Evolutionary conservation across 257 asterid genomes (phyloP).

Genomic region (Asclepias syriaca): DNA sequence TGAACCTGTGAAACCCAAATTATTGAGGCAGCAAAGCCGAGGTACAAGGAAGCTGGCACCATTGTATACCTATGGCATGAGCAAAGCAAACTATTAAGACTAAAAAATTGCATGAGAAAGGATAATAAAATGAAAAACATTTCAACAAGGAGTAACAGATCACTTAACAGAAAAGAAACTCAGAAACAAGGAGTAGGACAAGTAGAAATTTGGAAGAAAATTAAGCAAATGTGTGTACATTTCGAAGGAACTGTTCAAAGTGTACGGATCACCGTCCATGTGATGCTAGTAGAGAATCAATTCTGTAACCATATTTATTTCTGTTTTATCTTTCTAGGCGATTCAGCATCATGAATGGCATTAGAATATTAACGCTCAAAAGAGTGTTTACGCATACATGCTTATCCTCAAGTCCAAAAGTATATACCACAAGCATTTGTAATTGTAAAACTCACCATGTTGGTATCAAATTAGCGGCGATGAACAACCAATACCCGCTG

Average conservation of each 20-base stretch:
- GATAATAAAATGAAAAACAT: not conserved
- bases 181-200: not conserved
- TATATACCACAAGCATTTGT: not conserved
- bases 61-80: constrained; percentile 67
- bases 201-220: not conserved
- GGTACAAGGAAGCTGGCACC: constrained; percentile 87
- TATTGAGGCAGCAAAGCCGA: constrained; percentile 89
- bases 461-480: constrained; percentile 94
- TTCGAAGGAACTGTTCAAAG: too few species aligned
- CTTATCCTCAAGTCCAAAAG: not conserved
- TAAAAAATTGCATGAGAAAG: not conserved
- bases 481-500: constrained; percentile 86
- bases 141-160: not conserved
- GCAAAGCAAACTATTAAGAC: not conserved
- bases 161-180: not conserved
- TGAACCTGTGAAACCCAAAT: constrained; percentile 96
- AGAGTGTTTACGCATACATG: not conserved
- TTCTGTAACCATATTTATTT: not conserved
- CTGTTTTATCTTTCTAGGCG: not conserved
- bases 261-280: not conserved
- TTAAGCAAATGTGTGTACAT: too few species aligned
- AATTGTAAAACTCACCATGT: constrained; percentile 49
- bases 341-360: not conserved
- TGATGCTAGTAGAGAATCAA: not conserved
- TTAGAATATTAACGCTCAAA: not conserved